Conservation (phyloP, 192 early-diverging fungal species). For the Backusella circina region DNA sequence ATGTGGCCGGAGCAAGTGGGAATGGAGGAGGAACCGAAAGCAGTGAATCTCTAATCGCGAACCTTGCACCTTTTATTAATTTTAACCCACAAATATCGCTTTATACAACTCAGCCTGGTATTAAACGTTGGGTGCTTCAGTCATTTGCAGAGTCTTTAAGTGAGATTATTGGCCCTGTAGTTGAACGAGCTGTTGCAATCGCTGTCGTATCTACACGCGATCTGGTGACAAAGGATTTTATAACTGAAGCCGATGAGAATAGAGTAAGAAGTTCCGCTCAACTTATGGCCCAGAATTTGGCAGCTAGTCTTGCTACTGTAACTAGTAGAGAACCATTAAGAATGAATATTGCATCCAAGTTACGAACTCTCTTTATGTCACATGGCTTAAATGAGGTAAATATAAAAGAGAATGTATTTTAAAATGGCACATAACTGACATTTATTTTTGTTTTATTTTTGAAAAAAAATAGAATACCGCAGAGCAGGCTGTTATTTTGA, state of each 20-base stretch:
- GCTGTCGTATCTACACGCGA: slow-evolving; percentile 90
- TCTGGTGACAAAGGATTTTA: slow-evolving; percentile 93
- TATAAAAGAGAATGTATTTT: neutral
- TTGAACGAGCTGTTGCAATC: slow-evolving; percentile 91
- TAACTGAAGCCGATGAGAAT: slow-evolving; percentile 89
- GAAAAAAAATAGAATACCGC: slow-evolving; percentile 50
- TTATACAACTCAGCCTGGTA: slow-evolving; percentile 75
- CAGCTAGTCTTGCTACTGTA: slow-evolving; percentile 67
- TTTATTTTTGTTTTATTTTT: too few relatives aligned
- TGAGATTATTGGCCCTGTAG: slow-evolving; percentile 75
- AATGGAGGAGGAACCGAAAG: neutral
- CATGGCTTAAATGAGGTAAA: slow-evolving; percentile 73
- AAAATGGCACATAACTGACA: neutral
- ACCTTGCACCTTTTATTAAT: slow-evolving; percentile 60
- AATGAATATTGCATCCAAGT: slow-evolving; percentile 71
- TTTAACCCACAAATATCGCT: slow-evolving; percentile 82
- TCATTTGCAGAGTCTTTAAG: slow-evolving; percentile 17
- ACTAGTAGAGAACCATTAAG: slow-evolving; percentile 92
- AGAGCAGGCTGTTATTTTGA: slow-evolving; percentile 80
- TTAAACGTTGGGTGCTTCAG: slow-evolving; percentile 80
- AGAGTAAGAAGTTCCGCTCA: slow-evolving; percentile 91
- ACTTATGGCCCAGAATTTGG: slow-evolving; percentile 91
- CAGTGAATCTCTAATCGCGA: slow-evolving; percentile 39
- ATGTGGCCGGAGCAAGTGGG: neutral
- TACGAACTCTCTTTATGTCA: slow-evolving; percentile 66